A percentile compares a stretch with the other conserved stretches of the same genome.
Conservation (phyloP, 2,329 filamentous ascomycete genomes). For the Alternaria sp. region DNA sequence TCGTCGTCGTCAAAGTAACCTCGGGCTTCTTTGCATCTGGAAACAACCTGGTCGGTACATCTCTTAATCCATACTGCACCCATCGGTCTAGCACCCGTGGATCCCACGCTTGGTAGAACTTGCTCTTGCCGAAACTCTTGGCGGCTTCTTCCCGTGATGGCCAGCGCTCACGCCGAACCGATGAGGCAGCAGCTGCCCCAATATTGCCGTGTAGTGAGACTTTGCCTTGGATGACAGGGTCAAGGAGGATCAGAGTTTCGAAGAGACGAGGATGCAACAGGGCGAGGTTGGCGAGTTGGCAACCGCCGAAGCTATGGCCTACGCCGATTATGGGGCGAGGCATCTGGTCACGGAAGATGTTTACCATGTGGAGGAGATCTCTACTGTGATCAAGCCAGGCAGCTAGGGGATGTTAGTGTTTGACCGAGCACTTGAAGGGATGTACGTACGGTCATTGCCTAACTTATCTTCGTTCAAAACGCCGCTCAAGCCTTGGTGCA, state of each 20-base stretch:
- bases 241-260: conserved; percentile 77
- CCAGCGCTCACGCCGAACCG: conserved; percentile 81
- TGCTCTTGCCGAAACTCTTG: conserved; percentile 70
- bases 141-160: conserved; percentile 75
- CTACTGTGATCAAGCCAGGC: conserved; percentile 86
- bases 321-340: conserved; percentile 83
- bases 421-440: neutral
- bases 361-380: conserved; percentile 85
- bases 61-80: conserved; percentile 77
- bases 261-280: conserved; percentile 84
- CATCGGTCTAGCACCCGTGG: conserved; percentile 77
- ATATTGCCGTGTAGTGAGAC: conserved; percentile 55
- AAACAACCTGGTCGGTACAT: conserved; percentile 70
- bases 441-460: conserved; percentile 80
- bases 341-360: conserved; percentile 80
- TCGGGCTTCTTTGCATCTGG: conserved; percentile 55
- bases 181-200: conserved; percentile 67
- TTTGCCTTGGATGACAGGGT: conserved; percentile 74
- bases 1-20: conserved; percentile 80
- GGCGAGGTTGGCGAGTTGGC: conserved; percentile 74
- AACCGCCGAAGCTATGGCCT: conserved; percentile 88
- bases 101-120: conserved; percentile 87
- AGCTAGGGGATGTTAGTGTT: conserved; percentile 58
- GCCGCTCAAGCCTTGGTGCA: conserved; percentile 82
- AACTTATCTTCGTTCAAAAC: conserved; percentile 77